These are phyloP conservation scores for Naematelia aurantialba DNA, from an alignment of 768 basidiomycete species.

Conservation along the genomic window DNA sequence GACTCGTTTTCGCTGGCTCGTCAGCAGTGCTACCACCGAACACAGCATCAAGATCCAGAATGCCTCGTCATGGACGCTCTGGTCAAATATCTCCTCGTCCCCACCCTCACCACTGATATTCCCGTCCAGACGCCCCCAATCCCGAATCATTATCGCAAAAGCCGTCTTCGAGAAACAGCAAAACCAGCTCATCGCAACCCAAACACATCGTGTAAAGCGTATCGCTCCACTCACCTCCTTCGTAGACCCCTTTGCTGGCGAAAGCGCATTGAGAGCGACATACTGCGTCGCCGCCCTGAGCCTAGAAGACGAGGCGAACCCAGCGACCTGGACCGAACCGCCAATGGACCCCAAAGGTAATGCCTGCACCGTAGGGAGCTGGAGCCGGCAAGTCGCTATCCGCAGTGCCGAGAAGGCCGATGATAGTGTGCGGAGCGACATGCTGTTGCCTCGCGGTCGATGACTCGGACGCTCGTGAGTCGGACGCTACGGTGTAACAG, in stretches of 20 bases:
- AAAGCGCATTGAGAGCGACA: constrained; percentile 23
- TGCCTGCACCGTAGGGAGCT: too few relatives aligned
- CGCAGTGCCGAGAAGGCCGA: not conserved
- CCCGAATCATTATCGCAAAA: too few relatives aligned
- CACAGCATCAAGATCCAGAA: not conserved
- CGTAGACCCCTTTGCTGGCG: constrained; percentile 34
- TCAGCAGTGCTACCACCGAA: constrained; percentile 16
- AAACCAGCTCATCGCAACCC: not conserved
- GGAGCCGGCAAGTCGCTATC: not conserved
- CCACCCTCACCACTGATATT: too few relatives aligned
- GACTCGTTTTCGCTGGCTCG: constrained; percentile 5
- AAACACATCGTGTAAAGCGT: not conserved
- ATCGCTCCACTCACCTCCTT: constrained; percentile 13
- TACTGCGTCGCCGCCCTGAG: constrained; percentile 21
- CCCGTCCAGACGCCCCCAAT: too few relatives aligned
- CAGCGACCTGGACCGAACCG: not conserved
- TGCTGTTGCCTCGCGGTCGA: too few relatives aligned
- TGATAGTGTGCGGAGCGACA: constrained; percentile 11
- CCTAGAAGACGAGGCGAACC: constrained; percentile 19
- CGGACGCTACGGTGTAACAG: too few relatives aligned
- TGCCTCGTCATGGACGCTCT: too few relatives aligned
- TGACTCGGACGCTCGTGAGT: too few relatives aligned
- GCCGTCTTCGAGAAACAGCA: too few relatives aligned
- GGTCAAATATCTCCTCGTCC: too few relatives aligned
- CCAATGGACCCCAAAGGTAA: too few relatives aligned